Evolutionary conservation across 805 yeast species (phyloP), one percentile per base, ranked within the genome.

Genomic region (Candida chauliodis): DNA sequence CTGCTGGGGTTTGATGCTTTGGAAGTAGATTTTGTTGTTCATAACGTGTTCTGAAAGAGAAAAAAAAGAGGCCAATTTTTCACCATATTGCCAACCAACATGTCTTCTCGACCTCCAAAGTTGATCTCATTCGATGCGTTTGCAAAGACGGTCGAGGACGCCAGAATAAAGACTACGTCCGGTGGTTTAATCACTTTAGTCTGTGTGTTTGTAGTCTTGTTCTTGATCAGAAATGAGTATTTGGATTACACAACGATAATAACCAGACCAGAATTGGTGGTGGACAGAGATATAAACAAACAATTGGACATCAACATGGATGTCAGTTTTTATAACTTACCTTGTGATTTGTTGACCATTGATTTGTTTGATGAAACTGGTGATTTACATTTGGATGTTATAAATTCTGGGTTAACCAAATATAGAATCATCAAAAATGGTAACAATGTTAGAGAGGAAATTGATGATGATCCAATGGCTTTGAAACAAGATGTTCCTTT

Each of bases 71-170:
- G n/a, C n/a, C n/a, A n/a, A n/a, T n/a, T n/a, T n/a, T n/a, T n/a
- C n/a, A n/a, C n/a, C n/a, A n/a, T n/a, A n/a, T n/a, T n/a, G n/a
- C n/a, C n/a, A n/a, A n/a, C n/a, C n/a, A n/a, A n/a, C 5, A 43
- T 43, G 46, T 44, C 42, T 10, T 37, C 42, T 8, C 36, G 63
- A 42, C 71, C 71, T 19, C 71, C 72, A 15, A 58, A 48, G 44
- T 60, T 80, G 46, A 56, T 85, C 34, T 77, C 81, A 30, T 66
- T 85, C 42, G 98, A 90, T 61, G 95, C 91, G n/a, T 90, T 91
- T 56, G 76, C 95, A 20, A 91, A 90, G 62, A 86, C 97, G 4
- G 90, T 87, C 24, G 98, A 91, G 54, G 99, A 93, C 58, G 95
- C 95, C 7, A 76, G 86, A 36, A 78, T 93, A 44, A 79, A 84